Percentiles rank a stretch among this genome's conserved stretches.
Evolutionary conservation across 352 stramenopile species (phyloP).

Genomic region (Vaucheria bursata): DNA sequence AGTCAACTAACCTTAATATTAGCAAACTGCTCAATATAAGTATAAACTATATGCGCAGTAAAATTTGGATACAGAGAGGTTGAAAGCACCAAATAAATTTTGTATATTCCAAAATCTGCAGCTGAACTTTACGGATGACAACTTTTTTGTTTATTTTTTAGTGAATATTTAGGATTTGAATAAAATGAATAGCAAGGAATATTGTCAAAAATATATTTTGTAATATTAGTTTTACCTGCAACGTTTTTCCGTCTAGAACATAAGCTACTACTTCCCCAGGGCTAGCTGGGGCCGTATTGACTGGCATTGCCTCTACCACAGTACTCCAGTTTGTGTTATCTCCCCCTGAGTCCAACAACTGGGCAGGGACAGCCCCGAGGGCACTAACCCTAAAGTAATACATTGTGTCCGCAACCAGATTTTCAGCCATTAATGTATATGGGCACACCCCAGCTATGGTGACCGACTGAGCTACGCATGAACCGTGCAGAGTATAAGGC

Average conservation of each 20-base stretch:
- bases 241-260: constrained; percentile 33
- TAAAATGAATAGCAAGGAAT: too few relatives aligned
- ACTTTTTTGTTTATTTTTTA: too few relatives aligned
- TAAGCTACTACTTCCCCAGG: constrained; percentile 36
- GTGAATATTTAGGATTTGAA: too few relatives aligned
- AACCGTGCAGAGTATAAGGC: background rate
- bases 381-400: constrained; percentile 84
- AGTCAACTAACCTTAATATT: too few relatives aligned
- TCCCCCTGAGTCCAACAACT: constrained; percentile 67
- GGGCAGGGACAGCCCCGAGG: constrained; percentile 71
- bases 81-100: too few relatives aligned
- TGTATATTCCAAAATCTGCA: too few relatives aligned
- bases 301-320: constrained; percentile 59
- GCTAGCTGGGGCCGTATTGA: constrained; percentile 66
- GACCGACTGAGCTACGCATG: constrained; percentile 54
- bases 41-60: too few relatives aligned
- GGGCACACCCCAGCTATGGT: constrained; percentile 65
- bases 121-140: too few relatives aligned
- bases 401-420: constrained; percentile 56
- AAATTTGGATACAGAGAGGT: too few relatives aligned
- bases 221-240: constrained; percentile 48
- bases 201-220: background rate
- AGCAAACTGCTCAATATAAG: too few relatives aligned
- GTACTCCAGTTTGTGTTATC: constrained; percentile 84
- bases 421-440: constrained; percentile 65